Evolutionary conservation across 148 eudicot genomes (phyloP).

Genomic region (Linanthus parryae): DNA sequence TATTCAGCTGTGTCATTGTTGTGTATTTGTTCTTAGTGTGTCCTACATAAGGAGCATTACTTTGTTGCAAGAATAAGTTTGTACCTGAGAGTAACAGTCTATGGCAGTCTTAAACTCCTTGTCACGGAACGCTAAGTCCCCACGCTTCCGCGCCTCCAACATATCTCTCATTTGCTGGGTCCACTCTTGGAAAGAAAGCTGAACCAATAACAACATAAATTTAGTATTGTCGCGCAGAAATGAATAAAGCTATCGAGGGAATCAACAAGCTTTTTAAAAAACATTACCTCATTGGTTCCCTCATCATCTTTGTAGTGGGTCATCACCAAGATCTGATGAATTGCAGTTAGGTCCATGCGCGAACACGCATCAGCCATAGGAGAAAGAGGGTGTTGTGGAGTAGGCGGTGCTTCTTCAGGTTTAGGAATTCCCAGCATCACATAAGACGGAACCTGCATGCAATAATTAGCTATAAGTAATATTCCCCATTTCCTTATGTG

Average conservation of each 20-base stretch:
- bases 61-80: too few species aligned
- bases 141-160: constrained; percentile 94
- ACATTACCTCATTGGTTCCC: constrained; percentile 82
- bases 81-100: constrained; percentile 97
- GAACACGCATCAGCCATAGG: constrained; percentile 97
- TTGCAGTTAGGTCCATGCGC: constrained; percentile 87
- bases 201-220: constrained; percentile 8
- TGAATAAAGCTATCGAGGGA: background rate
- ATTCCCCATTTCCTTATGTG: too few species aligned
- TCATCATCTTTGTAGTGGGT: constrained; percentile 92
- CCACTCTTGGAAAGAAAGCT: constrained; percentile 99
- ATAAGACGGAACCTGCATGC: constrained; percentile 67
- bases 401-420: constrained; percentile 68
- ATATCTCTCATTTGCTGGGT: constrained; percentile 97
- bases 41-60: too few species aligned
- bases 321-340: constrained; percentile 77
- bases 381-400: constrained; percentile 78
- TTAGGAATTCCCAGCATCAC: constrained; percentile 78
- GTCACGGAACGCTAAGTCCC: constrained; percentile 91
- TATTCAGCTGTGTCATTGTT: too few species aligned
- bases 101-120: constrained; percentile 87
- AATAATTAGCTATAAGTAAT: too few species aligned
- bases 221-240: constrained; percentile 6
- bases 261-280: background rate
- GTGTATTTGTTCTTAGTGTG: too few species aligned